Percentiles rank a stretch among this genome's conserved stretches.
These are phyloP conservation scores for Fraxinus americana DNA, from an alignment of 257 asterid genomes.

Conservation along the genomic window DNA sequence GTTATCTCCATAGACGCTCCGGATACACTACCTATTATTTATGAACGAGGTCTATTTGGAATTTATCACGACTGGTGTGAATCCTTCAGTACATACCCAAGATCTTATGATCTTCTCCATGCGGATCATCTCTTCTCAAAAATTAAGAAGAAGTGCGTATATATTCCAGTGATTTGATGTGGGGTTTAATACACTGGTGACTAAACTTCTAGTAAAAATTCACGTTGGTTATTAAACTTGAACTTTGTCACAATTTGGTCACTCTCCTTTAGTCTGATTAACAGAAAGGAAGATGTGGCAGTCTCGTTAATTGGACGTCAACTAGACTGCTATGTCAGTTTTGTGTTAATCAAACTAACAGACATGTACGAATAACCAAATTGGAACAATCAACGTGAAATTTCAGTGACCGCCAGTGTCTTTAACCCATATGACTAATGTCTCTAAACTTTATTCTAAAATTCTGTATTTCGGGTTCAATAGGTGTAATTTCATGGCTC, in stretches of 20 bases:
- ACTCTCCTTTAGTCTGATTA: neutral
- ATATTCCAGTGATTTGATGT: neutral
- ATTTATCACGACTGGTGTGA: constrained; percentile 27
- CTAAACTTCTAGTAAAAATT: neutral
- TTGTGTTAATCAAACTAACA: constrained; percentile 2
- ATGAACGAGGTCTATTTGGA: constrained; percentile 26
- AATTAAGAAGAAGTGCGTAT: constrained; percentile 21
- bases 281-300: neutral
- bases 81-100: constrained; percentile 30
- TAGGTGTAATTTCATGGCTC: constrained; percentile 71
- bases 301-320: neutral
- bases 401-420: neutral
- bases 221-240: neutral
- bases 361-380: constrained; percentile 14
- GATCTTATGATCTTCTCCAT: constrained; percentile 30
- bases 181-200: neutral
- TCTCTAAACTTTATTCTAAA: constrained; percentile 20
- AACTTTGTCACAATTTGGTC: neutral
- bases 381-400: neutral
- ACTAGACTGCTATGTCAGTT: neutral
- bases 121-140: constrained; percentile 28
- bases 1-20: constrained; percentile 27
- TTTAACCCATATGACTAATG: neutral
- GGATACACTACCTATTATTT: constrained; percentile 26
- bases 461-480: constrained; percentile 1